A percentile compares a stretch with the other conserved stretches of the same genome.
Evolutionary conservation across 805 yeast species (phyloP).

Genomic region (Jamesozyma piceae): DNA sequence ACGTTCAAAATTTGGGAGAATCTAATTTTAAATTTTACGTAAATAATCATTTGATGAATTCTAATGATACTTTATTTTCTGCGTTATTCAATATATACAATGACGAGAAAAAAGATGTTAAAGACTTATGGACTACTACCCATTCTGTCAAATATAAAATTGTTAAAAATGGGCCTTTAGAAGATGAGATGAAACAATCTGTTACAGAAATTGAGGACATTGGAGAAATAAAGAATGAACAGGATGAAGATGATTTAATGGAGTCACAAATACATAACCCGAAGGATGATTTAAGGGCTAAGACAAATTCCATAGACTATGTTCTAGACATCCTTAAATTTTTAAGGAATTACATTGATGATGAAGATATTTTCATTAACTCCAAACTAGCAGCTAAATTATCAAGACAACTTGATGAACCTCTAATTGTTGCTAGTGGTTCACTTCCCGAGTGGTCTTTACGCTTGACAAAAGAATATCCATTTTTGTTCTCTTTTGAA

Average conservation of each 20-base stretch:
- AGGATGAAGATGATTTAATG: background rate
- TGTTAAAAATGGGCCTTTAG: background rate
- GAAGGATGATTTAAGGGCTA: background rate
- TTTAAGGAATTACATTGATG: conserved; percentile 30
- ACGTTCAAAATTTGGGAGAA: background rate
- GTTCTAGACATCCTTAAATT: conserved; percentile 43
- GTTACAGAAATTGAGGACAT: conserved; percentile 4
- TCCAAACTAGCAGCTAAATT: conserved; percentile 80
- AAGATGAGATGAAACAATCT: background rate
- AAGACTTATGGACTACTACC: conserved; percentile 46
- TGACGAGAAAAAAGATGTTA: conserved; percentile 36
- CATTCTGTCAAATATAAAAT: conserved; percentile 43
- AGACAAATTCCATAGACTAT: conserved; percentile 13
- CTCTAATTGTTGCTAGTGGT: conserved; percentile 77
- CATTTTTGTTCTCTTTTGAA: conserved; percentile 79
- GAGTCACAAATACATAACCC: background rate
- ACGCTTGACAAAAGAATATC: conserved; percentile 58
- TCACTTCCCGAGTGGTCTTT: conserved; percentile 80
- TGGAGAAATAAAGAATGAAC: conserved; percentile 12
- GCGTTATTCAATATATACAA: conserved; percentile 47
- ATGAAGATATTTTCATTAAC: conserved; percentile 45
- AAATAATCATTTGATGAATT: background rate
- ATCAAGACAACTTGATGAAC: conserved; percentile 81
- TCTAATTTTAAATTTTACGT: background rate
- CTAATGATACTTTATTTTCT: conserved; percentile 65